These are phyloP conservation scores for Pseudonitzschia delicatissima DNA, from an alignment of 108 stramenopile species.

Conservation along the genomic window DNA sequence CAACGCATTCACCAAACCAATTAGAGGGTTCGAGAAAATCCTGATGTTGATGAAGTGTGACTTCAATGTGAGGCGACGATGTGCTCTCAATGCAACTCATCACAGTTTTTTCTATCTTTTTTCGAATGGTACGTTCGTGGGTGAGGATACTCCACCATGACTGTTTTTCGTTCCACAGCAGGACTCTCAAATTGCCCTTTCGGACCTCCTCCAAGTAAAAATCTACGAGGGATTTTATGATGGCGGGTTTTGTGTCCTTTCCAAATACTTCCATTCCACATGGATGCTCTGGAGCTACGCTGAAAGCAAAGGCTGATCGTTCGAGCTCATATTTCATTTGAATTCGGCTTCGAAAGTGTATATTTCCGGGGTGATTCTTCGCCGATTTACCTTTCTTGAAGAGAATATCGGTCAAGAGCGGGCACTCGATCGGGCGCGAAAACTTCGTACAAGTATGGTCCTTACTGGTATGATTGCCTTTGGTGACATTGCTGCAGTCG, in stretches of 20 bases:
- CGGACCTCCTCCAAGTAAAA: not conserved
- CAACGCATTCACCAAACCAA: too few relatives aligned
- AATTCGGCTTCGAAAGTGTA: not conserved
- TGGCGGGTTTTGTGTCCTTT: not conserved
- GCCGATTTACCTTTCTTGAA: not conserved
- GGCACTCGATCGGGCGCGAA: slow-evolving; percentile 4
- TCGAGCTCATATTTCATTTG: not conserved
- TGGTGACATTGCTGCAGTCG: not conserved
- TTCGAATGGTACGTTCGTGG: not conserved
- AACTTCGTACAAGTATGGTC: not conserved
- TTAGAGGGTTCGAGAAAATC: too few relatives aligned
- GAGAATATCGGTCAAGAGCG: not conserved
- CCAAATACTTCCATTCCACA: not conserved
- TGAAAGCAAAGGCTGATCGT: not conserved
- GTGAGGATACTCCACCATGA: not conserved
- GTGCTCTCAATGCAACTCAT: too few relatives aligned
- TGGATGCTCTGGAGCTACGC: not conserved
- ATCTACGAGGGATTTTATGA: not conserved
- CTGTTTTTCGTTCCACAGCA: not conserved
- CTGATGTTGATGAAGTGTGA: too few relatives aligned
- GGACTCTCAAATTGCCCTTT: not conserved
- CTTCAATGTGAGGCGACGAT: too few relatives aligned
- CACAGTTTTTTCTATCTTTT: not conserved
- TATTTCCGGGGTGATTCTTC: slow-evolving; percentile 1
- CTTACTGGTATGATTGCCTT: not conserved